Base-by-base conservation (phyloP, 2,329 filamentous ascomycete genomes). In the Cytospora piceicola region DNA sequence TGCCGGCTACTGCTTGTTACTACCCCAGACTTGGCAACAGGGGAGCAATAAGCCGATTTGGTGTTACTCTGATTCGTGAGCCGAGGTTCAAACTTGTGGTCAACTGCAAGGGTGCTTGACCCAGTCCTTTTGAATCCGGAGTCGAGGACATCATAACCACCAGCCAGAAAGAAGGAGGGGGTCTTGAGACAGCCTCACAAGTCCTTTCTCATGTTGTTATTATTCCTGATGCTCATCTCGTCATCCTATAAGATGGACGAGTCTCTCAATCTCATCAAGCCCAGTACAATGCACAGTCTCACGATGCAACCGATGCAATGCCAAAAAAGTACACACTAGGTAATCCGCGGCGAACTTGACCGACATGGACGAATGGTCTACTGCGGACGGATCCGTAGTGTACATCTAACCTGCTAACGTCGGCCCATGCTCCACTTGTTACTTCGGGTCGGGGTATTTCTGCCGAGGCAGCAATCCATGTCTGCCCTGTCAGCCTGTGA, bases 11-110 rank as follows among this genome's bases (percentile, higher is more conserved):
- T 51, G 49, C 58, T 42, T 51, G 49, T 42, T 61, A 52, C 58
- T 64, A 60, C 64, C 67, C 67, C 67, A 61, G 61, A 67, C 60
- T 67, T 55, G 54, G 17, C 39, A 42, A 42, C 39, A 42, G 30
- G 17, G 36, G 32, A 63, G 39, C 61, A 63, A 54, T 63, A 63
- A 63, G 59, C 66, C 49, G 67, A 69, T 67, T 64, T 65, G 67
- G 61, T 68, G 68, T 65, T 61, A 69, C 61, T 62, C 61, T 68
- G 68, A 71, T 64, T 70, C 66, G 69, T 69, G 69, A 70, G 70
- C 70, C 70, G 70, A 71, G 70, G 70, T 70, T 36, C 68, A 65
- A 70, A 68, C 66, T 60, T 63, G 62, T 61, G 42, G 42, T 46
- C 42, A 46, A 49, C 46, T 49, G 64, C 66, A 65, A 56, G 65